Evolutionary conservation across 495 filamentous ascomycete genomes (phyloP), one percentile per base, ranked within the genome.

Genomic region (Talaromyces thailandensis): DNA sequence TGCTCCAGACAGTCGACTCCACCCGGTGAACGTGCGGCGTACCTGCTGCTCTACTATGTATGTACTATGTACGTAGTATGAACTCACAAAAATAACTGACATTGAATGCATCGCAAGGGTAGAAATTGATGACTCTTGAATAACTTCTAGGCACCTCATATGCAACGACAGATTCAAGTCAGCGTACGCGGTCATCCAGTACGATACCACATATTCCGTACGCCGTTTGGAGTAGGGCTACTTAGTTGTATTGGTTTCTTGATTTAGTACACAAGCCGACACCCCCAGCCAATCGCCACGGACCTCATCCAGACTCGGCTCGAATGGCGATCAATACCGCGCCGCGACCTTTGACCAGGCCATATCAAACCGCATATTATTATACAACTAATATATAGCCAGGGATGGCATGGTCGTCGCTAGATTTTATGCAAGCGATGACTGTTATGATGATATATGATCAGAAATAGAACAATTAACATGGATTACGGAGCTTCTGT

Each of bases 11-110:
- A 25, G 35, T 14, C 28, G 18, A 16, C 28, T 29, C 55, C 55
- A 57, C 55, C 29, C 55, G 55, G 51, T 57, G 55, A 57, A 57
- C 55, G 29, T 31, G 55, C 55, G 29, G 28, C 55, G 55, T 35
- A 28, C 52, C 52, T 56, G 52, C 52, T 51, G n/a, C 43, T 48
- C n/a, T 48, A 37, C 12, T 14, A 48, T n/a, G 40, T n/a, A 18
- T 7, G n/a, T n/a, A 9, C 3, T 18, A n/a, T n/a, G n/a, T n/a
- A n/a, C 40, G n/a, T n/a, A 45, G 40, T 45, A 45, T 9, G 32
- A 40, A 21, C n/a, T 18, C 40, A 45, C 16, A 6, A 16, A 6
- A 16, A 37, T 37, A 14, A 37, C 40, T 18, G 1, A 14, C 32
- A 37, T 37, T 37, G 32, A 45, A n/a, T 45, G n/a, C 40, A 18